Percentiles rank a stretch among this genome's conserved stretches.
phyloP scores from a whole-genome alignment of 2,329 filamentous ascomycete species.

The Hyphodiscus sp. region DNA sequence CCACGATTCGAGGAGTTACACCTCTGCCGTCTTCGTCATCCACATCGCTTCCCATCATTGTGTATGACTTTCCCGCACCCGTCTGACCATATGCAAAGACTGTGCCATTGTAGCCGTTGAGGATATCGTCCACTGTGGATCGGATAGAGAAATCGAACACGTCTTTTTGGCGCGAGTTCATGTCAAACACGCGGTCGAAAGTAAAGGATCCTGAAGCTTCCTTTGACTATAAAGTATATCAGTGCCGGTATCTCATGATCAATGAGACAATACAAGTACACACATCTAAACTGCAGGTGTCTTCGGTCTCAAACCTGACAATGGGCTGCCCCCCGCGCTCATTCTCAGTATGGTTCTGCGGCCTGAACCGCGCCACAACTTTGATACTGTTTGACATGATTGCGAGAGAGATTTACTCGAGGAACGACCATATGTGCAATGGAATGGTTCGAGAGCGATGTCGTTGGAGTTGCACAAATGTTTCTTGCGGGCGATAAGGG shows the following conservation, averaged over 20 bases:
- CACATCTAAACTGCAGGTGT: constrained; percentile 84
- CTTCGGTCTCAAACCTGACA: constrained; percentile 79
- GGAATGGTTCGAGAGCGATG: constrained; percentile 10
- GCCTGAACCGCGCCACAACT: constrained; percentile 97
- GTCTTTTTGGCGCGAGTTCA: constrained; percentile 82
- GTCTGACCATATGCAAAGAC: constrained; percentile 99
- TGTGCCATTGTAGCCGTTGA: constrained; percentile 98
- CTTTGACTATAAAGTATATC: constrained; percentile 53
- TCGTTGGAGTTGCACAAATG: constrained; percentile 1
- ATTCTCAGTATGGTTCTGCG: constrained; percentile 92
- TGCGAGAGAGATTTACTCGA: constrained; percentile 22
- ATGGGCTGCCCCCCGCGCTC: constrained; percentile 87
- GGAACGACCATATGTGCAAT: constrained; percentile 27
- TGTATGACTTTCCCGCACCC: constrained; percentile 96
- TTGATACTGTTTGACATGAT: constrained; percentile 53
- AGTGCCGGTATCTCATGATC: constrained; percentile 17
- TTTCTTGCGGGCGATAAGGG: constrained; percentile 20
- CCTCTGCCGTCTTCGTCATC: constrained; percentile 82
- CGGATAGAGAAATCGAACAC: constrained; percentile 98
- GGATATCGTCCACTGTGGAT: constrained; percentile 91
- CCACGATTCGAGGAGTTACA: constrained; percentile 93
- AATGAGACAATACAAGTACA: constrained; percentile 29
- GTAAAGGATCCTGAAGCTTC: constrained; percentile 85
- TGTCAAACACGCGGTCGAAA: constrained; percentile 96
- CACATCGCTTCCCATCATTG: constrained; percentile 97